Evolutionary conservation across 164 flowering plant species (phyloP), one percentile per base, ranked within the genome.

Genomic region (Chimonanthus salicifolius): DNA sequence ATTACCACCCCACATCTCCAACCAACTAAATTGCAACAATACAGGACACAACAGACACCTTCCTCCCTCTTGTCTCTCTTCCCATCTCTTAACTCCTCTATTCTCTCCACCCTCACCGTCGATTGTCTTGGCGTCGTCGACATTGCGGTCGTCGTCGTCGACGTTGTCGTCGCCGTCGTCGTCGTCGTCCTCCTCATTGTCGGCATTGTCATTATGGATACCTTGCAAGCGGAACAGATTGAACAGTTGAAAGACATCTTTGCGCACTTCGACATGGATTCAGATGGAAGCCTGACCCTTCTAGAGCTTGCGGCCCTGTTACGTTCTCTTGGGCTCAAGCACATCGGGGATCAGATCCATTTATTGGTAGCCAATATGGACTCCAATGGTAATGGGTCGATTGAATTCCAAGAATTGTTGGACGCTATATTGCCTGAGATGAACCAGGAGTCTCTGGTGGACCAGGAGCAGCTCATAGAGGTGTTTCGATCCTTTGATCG

Each of bases 301-400:
- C 89, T 92, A 0, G 97, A 94, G 84, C 92, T 94, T 44, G 97
- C 94, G 15, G 92, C 98, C 13, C 91, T 92, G 48, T 82, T 94
- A 15, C 90, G 97, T 0, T 86, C 97, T 18, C 84, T 92, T 8
- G 98, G 97, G 69, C 81, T 94, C 68, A 90, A 86, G 72, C 94
- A 92, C 13, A 68, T 80, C 9, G 98, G 95, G 20, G 95, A 94
- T 73, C 92, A 94, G 47, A 79, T 94, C 64, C 87, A 85, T 54
- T 71, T 3, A 11, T 69, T 92, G 33, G 74, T 91, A 2, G 58
- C 86, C 45, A 81, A 80, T 78, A 90, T 91, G 74, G 97, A 92
- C 72, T 33, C 89, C 13, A 90, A 92, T 72, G 88, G 87, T 44
- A 92, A 91, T 66, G 98, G 97, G 0, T 73, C 79, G 3, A 78